Base-by-base conservation (phyloP, 192 early-diverging fungal species). In the Linnemannia hyalina region DNA sequence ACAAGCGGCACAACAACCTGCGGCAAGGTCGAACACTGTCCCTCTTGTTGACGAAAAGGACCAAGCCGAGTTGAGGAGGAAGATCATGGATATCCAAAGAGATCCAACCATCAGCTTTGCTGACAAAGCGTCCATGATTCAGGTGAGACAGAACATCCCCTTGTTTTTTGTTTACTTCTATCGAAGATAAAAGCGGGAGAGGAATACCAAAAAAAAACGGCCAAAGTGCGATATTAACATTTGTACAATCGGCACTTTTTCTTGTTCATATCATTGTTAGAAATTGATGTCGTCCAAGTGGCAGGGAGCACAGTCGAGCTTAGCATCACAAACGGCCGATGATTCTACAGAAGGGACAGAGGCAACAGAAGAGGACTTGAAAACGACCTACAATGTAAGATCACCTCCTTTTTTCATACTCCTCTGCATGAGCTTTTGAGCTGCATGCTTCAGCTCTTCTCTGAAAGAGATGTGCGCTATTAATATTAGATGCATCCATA, bases 101-200 rank as follows among this genome's bases (percentile, higher is more conserved):
- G 89, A 96, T 77, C 70, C 78, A 18, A 26, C 73, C 18, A 79
- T 95, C 16, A 49, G 83, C 35, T 80, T 91, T 47, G 83, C 82
- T n/a, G 92, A 94, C 54, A 96, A 96, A 77, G 93, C 95, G 18
- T 89, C 88, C 77, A 87, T 88, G 74, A 94, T 96, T n/a, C 95
- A 96, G 91, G 94, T 94, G 88, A 47, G 68, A 70, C 15, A 20
- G 9, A 35, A 29, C 26, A 15, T 29, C 60, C 60, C 71, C 71
- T 83, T 70, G 54, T 78, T 42, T 69, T 57, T 81, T 65, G 76
- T 42, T 74, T 68, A 72, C 83, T 68, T 36, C 63, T 74, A 41
- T 70, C 68, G 35, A 32, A 65, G 10, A 77, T 55, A 49, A 11
- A 73, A 36, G 40, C 55, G 68, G 44, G 65, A 65, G 16, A 22